Conservation (phyloP, 2,329 filamentous ascomycete species). For the Trichophyton schoenleinii region DNA sequence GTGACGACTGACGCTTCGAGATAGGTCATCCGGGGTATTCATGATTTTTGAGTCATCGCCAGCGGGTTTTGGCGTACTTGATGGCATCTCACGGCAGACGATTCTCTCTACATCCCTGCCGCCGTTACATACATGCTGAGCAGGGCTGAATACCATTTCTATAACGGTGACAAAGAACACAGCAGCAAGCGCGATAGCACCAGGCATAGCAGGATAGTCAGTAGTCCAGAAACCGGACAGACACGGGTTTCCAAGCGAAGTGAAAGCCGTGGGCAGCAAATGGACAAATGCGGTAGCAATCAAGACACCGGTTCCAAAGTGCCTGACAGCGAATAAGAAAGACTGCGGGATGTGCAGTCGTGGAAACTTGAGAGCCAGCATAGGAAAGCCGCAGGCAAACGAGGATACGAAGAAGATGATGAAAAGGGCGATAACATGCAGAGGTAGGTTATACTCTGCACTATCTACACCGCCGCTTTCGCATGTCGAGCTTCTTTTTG, state of each 20-base stretch:
- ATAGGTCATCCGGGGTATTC: constrained; percentile 16
- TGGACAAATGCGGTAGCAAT: constrained; percentile 79
- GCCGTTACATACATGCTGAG: constrained; percentile 18
- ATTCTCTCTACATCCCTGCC: constrained; percentile 7
- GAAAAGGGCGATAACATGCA: constrained; percentile 53
- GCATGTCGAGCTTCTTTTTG: constrained; percentile 15
- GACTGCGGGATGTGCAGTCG: constrained; percentile 46
- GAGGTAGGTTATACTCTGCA: constrained; percentile 46
- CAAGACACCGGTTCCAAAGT: constrained; percentile 73
- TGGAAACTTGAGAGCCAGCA: constrained; percentile 49
- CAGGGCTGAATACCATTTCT: constrained; percentile 43
- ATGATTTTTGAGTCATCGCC: background rate
- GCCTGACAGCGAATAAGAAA: constrained; percentile 55
- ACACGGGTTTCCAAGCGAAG: constrained; percentile 55
- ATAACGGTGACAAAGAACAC: constrained; percentile 39
- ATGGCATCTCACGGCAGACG: background rate
- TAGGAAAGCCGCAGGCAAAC: constrained; percentile 53
- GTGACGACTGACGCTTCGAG: constrained; percentile 5
- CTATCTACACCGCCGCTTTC: constrained; percentile 16
- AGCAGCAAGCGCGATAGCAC: constrained; percentile 35
- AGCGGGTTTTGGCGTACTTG: background rate
- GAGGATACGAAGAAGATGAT: constrained; percentile 44
- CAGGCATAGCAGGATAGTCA: constrained; percentile 37
- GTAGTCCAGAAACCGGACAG: constrained; percentile 35
- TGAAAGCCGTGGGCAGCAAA: constrained; percentile 55